These are phyloP conservation scores for Blastomyces parvus DNA, from an alignment of 2,329 filamentous ascomycete species.

Conservation along the genomic window DNA sequence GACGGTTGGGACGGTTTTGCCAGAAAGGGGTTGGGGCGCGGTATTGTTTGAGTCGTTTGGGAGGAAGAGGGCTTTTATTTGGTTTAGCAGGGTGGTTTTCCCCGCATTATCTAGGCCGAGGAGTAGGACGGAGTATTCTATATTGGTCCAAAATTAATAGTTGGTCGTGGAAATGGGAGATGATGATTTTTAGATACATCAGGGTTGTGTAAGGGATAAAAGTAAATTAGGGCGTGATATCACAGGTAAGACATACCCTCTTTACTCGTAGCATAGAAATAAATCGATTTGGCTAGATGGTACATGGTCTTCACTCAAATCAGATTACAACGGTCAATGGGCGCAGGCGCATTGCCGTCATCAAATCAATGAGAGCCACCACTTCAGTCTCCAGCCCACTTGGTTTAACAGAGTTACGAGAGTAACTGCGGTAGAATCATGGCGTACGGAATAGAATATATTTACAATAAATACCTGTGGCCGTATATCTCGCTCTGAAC, in stretches of 20 bases:
- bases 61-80: slow-evolving; percentile 79
- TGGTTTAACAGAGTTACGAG: not conserved
- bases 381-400: not conserved
- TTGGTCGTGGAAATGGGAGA: slow-evolving; percentile 1
- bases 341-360: slow-evolving; percentile 4
- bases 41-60: slow-evolving; percentile 24
- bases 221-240: not conserved
- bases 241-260: slow-evolving; percentile 53
- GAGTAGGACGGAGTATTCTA: slow-evolving; percentile 94
- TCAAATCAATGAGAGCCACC: not conserved
- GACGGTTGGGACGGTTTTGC: slow-evolving; percentile 89
- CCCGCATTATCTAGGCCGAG: slow-evolving; percentile 96
- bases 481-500: not conserved
- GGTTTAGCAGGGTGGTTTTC: slow-evolving; percentile 95
- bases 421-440: not conserved
- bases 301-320: slow-evolving; percentile 55
- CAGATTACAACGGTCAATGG: not conserved
- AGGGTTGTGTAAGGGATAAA: not conserved
- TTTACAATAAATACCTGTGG: not conserved
- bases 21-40: slow-evolving; percentile 52
- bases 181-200: not conserved
- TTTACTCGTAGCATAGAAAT: slow-evolving; percentile 92
- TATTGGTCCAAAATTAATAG: not conserved
- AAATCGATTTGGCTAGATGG: slow-evolving; percentile 88
- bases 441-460: not conserved